Evolutionary conservation across 257 asterid genomes (phyloP).

Genomic region (Verbena officinalis): DNA sequence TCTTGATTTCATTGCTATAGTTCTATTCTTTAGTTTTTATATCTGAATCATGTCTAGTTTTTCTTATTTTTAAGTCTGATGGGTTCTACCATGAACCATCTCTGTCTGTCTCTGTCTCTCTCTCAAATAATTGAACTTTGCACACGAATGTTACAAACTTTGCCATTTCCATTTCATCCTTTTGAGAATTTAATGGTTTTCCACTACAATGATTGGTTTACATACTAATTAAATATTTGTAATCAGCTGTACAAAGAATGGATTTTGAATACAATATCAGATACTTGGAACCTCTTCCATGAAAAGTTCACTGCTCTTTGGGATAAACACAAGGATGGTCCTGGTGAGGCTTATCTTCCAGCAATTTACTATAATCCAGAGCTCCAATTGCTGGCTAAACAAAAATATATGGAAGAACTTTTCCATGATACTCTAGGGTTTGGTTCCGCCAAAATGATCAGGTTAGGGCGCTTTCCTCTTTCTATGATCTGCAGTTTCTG

Average conservation of each 20-base stretch:
- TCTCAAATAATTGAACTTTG: neutral
- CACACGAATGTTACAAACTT: slow-evolving; percentile 4
- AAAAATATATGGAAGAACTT: slow-evolving; percentile 73
- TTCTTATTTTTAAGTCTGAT: neutral
- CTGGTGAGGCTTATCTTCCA: slow-evolving; percentile 96
- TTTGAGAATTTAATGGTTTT: neutral
- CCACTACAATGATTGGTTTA: neutral
- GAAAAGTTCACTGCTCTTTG: slow-evolving; percentile 79
- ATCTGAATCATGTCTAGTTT: slow-evolving; percentile 1
- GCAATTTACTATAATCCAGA: slow-evolving; percentile 72
- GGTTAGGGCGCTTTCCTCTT: slow-evolving; percentile 43
- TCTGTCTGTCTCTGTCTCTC: neutral
- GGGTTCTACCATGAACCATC: neutral
- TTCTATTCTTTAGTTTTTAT: neutral
- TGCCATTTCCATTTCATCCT: neutral
- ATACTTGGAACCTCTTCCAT: slow-evolving; percentile 88
- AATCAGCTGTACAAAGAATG: slow-evolving; percentile 73
- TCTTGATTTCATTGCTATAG: slow-evolving; percentile 6
- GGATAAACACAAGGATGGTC: slow-evolving; percentile 87
- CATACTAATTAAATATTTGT: neutral
- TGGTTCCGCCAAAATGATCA: slow-evolving; percentile 97
- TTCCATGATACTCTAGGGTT: slow-evolving; percentile 90
- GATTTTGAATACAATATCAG: slow-evolving; percentile 80
- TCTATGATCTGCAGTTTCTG: neutral
- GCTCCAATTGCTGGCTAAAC: slow-evolving; percentile 55